Evolutionary conservation across 2,329 filamentous ascomycete genomes (phyloP).

Genomic region (Cladophialophora bantiana): DNA sequence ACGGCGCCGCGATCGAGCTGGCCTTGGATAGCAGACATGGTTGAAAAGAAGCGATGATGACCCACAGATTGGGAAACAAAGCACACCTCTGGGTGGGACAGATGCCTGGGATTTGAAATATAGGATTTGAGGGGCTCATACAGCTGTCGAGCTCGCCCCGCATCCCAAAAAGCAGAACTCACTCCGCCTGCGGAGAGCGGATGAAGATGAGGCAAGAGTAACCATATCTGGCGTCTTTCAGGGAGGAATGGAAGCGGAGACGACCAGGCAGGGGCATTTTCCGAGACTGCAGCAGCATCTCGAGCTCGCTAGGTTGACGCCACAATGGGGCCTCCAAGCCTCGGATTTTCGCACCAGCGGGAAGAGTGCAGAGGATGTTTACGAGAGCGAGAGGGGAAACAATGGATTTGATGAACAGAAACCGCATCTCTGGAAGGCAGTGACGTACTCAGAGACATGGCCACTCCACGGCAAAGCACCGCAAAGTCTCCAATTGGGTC

Average conservation of each 20-base stretch:
- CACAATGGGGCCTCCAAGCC: neutral
- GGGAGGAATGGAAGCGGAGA: conserved; percentile 10
- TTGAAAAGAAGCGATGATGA: neutral
- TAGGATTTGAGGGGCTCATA: conserved; percentile 23
- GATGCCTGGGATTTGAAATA: neutral
- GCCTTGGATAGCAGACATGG: conserved; percentile 37
- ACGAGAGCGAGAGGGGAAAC: conserved; percentile 12
- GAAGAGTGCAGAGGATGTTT: neutral
- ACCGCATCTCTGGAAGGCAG: neutral
- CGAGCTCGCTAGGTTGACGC: conserved; percentile 14
- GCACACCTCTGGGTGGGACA: neutral
- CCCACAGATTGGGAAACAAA: conserved; percentile 4
- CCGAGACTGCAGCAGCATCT: conserved; percentile 24
- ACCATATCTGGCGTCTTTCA: conserved; percentile 1
- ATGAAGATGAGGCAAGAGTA: conserved; percentile 8
- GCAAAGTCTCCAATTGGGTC: neutral
- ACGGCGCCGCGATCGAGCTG: conserved; percentile 39
- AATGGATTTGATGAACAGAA: neutral
- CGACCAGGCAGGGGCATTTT: conserved; percentile 8
- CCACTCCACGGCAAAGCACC: neutral
- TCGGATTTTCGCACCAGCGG: conserved; percentile 24
- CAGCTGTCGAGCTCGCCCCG: conserved; percentile 13
- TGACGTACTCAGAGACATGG: neutral
- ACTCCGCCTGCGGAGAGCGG: conserved; percentile 17
- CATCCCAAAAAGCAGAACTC: neutral